These are phyloP conservation scores for Fusarium setosum DNA, from an alignment of 2,329 filamentous ascomycete species.

Conservation along the genomic window DNA sequence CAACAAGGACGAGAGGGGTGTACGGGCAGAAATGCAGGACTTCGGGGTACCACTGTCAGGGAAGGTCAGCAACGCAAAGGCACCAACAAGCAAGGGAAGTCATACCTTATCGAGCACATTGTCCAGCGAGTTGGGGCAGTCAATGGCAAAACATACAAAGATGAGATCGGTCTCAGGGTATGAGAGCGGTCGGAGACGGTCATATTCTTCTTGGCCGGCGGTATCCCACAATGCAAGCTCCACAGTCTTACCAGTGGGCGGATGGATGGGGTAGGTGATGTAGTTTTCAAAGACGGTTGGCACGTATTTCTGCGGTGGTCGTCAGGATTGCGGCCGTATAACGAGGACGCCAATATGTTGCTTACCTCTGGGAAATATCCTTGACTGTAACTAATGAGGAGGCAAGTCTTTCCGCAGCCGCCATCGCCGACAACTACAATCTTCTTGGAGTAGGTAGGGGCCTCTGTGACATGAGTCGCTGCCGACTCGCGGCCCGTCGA, in stretches of 20 bases:
- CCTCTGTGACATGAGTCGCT: conserved; percentile 87
- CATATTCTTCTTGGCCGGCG: conserved; percentile 98
- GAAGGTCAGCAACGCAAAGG: conserved; percentile 4
- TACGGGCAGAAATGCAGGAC: conserved; percentile 99
- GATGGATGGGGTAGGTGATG: conserved; percentile 95
- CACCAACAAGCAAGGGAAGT: background rate
- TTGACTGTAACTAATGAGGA: conserved; percentile 98
- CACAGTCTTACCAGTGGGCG: conserved; percentile 89
- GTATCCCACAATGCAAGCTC: conserved; percentile 99
- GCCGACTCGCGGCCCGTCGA: conserved; percentile 81
- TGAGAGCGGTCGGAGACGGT: conserved; percentile 92
- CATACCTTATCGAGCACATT: conserved; percentile 98
- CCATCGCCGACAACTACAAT: conserved; percentile 98
- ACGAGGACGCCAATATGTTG: background rate
- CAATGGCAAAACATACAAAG: conserved; percentile 99
- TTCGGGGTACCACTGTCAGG: conserved; percentile 94
- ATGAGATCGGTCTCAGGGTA: conserved; percentile 98
- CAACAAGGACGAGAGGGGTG: conserved; percentile 93
- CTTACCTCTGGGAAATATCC: conserved; percentile 98
- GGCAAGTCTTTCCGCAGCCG: conserved; percentile 97
- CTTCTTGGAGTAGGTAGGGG: conserved; percentile 96
- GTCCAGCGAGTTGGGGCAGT: conserved; percentile 97
- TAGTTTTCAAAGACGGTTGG: conserved; percentile 99
- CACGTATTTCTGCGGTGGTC: conserved; percentile 87
- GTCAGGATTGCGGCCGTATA: conserved; percentile 16